phyloP scores from a whole-genome alignment of 148 eudicot species.

The Camellia sinensis region DNA sequence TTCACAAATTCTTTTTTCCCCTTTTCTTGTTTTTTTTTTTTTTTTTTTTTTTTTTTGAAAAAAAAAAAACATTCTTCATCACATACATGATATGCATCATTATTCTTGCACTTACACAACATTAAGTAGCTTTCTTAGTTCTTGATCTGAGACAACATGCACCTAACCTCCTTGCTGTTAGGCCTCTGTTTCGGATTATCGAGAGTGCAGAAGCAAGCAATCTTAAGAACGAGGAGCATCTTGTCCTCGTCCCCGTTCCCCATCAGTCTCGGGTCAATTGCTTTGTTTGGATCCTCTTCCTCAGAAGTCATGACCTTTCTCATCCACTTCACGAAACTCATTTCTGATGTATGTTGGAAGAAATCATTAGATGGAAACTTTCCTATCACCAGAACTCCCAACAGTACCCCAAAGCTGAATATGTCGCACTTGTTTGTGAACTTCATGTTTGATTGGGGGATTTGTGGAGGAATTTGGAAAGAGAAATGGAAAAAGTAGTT shows the following conservation, averaged over 20 bases:
- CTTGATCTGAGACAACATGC: constrained; percentile 74
- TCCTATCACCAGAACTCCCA: constrained; percentile 69
- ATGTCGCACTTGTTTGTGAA: constrained; percentile 88
- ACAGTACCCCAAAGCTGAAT: constrained; percentile 71
- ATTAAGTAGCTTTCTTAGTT: constrained; percentile 17
- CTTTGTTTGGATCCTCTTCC: constrained; percentile 56
- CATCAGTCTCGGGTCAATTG: constrained; percentile 54
- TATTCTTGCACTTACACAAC: neutral
- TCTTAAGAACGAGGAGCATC: constrained; percentile 80
- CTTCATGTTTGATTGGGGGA: too few relatives aligned
- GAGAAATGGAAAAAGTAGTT: too few relatives aligned
- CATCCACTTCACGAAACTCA: constrained; percentile 76
- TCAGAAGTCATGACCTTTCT: constrained; percentile 63
- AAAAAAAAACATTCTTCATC: too few relatives aligned
- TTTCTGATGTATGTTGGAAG: constrained; percentile 55
- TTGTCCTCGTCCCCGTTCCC: constrained; percentile 79
- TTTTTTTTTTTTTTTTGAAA: too few relatives aligned
- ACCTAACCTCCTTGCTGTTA: constrained; percentile 65
- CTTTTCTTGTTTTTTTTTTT: too few relatives aligned
- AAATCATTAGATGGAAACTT: constrained; percentile 67
- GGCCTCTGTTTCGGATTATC: constrained; percentile 90
- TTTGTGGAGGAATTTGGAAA: too few relatives aligned
- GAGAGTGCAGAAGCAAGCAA: constrained; percentile 79
- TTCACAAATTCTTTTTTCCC: too few relatives aligned
- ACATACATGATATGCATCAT: constrained; percentile 16